Base-by-base conservation (phyloP, 495 filamentous ascomycete genomes). In the Pyrenula massariospora region DNA sequence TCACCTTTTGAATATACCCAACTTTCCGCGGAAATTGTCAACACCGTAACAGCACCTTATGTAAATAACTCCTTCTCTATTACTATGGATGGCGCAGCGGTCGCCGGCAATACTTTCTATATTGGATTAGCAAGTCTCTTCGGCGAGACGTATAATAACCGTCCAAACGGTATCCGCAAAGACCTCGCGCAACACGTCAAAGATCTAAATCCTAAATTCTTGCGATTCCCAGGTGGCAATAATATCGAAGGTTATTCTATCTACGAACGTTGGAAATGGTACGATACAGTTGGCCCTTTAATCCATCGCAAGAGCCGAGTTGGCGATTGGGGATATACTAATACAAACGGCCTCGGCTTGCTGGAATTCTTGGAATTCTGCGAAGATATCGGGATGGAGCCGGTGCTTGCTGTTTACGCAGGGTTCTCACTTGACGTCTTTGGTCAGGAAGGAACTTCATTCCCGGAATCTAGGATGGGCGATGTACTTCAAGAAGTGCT, bases 181-280 rank as follows among this genome's bases (percentile, higher is more conserved):
- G 83, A 86, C 61, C 63, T 88, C n/a, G 80, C 77, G 3, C 72
- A 80, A 49, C 68, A 77, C 21, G 64, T 87, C 3, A 73, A 70
- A 1, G 73, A 73, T 19, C 57, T 84, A 8, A 74, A 79, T 8
- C 79, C 81, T 0, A 70, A 72, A 23, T 82, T 85, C 60, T 68
- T 87, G 25, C 74, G 85, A 3, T 79, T 85, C 49, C 84, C 84
- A 0, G 84, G 84, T 23, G 84, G 84, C 1, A 87, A 87, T 60
- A 85, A 84, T 63, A 65, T 86, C 57, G 31, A 42, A 42, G 31
- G 31, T 15, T 42, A 42, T 15, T 42, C 31, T 8, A 42, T 42
- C 31, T 42, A 42, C 15, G 31, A 42, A 15, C 73, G 75, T 59
- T 88, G 84, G 83, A 77, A 82, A 50, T 88, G 85, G 85, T 82